phyloP scores from a whole-genome alignment of 768 basidiomycete genomes.

The Dendrothele bispora region DNA sequence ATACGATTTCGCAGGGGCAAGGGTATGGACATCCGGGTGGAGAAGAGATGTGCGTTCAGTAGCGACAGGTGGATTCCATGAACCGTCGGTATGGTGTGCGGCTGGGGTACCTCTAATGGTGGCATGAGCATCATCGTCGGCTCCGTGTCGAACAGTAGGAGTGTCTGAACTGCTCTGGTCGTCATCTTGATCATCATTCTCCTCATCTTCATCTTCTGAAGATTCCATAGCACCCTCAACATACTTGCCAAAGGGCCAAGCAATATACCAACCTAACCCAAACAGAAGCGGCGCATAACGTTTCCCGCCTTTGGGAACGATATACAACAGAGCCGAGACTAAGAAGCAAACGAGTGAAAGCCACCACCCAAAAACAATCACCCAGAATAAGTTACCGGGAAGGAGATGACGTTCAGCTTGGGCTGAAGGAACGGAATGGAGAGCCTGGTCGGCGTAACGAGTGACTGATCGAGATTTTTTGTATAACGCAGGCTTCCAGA shows the following conservation, averaged over 20 bases:
- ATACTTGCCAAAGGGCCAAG: constrained; percentile 99
- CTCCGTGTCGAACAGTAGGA: constrained; percentile 32
- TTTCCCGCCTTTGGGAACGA: constrained; percentile 78
- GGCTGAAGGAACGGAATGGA: constrained; percentile 90
- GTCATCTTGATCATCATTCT: constrained; percentile 36
- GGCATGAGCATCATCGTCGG: constrained; percentile 11
- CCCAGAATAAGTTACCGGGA: constrained; percentile 95
- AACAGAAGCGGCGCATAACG: constrained; percentile 85
- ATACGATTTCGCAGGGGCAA: constrained; percentile 61
- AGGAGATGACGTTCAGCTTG: constrained; percentile 91
- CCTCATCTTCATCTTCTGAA: constrained; percentile 30
- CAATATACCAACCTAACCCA: constrained; percentile 94
- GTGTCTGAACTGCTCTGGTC: constrained; percentile 29
- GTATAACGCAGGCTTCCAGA: constrained; percentile 99
- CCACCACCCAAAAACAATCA: constrained; percentile 91
- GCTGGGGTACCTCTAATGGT: constrained; percentile 34
- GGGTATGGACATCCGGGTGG: constrained; percentile 26
- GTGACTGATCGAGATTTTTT: constrained; percentile 97
- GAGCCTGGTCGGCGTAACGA: constrained; percentile 90
- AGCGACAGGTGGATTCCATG: constrained; percentile 36
- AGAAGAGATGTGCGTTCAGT: constrained; percentile 53
- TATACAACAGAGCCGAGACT: constrained; percentile 64
- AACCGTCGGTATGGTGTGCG: constrained; percentile 36
- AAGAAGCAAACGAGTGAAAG: constrained; percentile 70
- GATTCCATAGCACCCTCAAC: constrained; percentile 75